Conservation (phyloP, 139 green algal species). For the Mychonastes homosphaera region DNA sequence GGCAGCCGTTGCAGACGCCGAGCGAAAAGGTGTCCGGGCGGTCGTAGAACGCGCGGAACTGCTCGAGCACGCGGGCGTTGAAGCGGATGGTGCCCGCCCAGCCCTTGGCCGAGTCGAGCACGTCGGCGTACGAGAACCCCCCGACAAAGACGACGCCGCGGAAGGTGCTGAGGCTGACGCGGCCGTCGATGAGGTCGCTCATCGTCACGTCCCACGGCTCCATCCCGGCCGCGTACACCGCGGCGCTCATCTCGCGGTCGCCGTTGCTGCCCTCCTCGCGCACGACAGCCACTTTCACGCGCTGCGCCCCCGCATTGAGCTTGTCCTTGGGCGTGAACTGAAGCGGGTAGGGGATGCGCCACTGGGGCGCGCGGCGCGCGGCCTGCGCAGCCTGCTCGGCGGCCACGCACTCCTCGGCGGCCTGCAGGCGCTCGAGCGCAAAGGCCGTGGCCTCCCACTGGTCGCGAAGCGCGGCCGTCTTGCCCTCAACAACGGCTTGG, state of each 20-base stretch:
- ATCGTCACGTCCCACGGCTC: constrained; percentile 97
- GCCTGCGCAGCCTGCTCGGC: constrained; percentile 55
- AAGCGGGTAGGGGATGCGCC: constrained; percentile 74
- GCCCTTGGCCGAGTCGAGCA: constrained; percentile 94
- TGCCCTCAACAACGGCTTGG: constrained; percentile 22
- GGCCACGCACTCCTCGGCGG: constrained; percentile 66
- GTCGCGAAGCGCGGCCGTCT: constrained; percentile 56
- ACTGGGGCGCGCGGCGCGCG: constrained; percentile 48
- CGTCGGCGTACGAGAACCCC: constrained; percentile 91
- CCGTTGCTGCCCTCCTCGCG: constrained; percentile 96
- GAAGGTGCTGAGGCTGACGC: constrained; percentile 12
- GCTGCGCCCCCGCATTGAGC: constrained; percentile 28
- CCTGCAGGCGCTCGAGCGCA: constrained; percentile 76
- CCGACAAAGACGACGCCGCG: constrained; percentile 75
- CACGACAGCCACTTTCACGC: constrained; percentile 66
- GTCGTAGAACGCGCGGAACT: constrained; percentile 74
- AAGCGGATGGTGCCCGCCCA: constrained; percentile 95
- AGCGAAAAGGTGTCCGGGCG: constrained; percentile 88
- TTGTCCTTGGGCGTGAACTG: constrained; percentile 53
- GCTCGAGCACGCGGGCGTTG: constrained; percentile 62
- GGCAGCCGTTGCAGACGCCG: constrained; percentile 98
- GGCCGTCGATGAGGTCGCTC: constrained; percentile 74
- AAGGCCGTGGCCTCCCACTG: constrained; percentile 93
- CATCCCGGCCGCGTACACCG: constrained; percentile 71
- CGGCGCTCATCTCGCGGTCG: constrained; percentile 94